These are phyloP conservation scores for Flagelloscypha sp. DNA, from an alignment of 768 basidiomycete genomes.

Conservation along the genomic window DNA sequence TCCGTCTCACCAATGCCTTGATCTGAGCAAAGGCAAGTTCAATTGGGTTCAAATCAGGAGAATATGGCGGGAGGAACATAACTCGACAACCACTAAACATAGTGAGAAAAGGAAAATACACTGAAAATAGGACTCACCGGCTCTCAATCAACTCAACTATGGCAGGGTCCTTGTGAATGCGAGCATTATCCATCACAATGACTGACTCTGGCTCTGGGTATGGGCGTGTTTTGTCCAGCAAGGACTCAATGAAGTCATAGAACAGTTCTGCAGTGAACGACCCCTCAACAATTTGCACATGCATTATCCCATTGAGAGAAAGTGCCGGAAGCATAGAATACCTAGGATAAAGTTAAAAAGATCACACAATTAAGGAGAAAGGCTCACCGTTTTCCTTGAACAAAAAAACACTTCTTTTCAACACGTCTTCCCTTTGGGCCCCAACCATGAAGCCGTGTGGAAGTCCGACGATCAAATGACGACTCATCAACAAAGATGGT, in stretches of 20 bases:
- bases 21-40: slow-evolving; percentile 22
- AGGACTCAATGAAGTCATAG: slow-evolving; percentile 20
- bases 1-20: slow-evolving; percentile 16
- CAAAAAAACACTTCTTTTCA: slow-evolving; percentile 17
- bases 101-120: neutral
- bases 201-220: slow-evolving; percentile 27
- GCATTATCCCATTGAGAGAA: slow-evolving; percentile 25
- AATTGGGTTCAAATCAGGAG: slow-evolving; percentile 30
- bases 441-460: slow-evolving; percentile 18
- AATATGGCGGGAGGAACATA: slow-evolving; percentile 27
- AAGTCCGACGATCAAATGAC: slow-evolving; percentile 20
- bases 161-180: slow-evolving; percentile 22
- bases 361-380: neutral
- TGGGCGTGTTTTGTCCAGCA: slow-evolving; percentile 29
- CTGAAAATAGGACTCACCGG: slow-evolving; percentile 14
- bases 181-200: slow-evolving; percentile 30
- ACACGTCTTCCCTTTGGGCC: slow-evolving; percentile 16
- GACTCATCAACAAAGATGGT: slow-evolving; percentile 29
- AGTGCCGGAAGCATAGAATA: slow-evolving; percentile 30
- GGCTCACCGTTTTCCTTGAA: slow-evolving; percentile 19
- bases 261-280: slow-evolving; percentile 22
- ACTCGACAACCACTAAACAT: slow-evolving; percentile 14
- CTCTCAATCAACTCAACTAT: slow-evolving; percentile 22
- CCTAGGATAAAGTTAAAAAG: slow-evolving; percentile 5
- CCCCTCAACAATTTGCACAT: slow-evolving; percentile 19